Conservation (phyloP, 2,329 filamentous ascomycete species). For the Verticillium isaacii region DNA sequence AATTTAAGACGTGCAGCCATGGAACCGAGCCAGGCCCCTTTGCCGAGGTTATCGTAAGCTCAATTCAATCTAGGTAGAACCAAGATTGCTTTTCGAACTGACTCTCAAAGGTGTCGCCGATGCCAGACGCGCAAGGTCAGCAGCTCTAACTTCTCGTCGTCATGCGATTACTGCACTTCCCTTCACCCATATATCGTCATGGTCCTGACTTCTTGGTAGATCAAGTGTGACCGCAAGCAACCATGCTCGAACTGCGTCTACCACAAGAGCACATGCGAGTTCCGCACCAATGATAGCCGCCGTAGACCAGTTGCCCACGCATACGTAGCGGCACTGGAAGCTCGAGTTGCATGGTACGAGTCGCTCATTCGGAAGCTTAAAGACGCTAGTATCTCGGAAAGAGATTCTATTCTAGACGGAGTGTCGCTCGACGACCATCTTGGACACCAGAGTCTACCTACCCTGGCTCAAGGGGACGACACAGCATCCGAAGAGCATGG, state of each 20-base stretch:
- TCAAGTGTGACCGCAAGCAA: slow-evolving; percentile 13
- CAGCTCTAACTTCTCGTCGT: neutral
- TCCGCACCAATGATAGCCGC: slow-evolving; percentile 11
- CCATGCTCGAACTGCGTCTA: slow-evolving; percentile 12
- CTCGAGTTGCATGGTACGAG: slow-evolving; percentile 19
- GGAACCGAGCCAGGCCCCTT: too few species aligned
- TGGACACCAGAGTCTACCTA: neutral
- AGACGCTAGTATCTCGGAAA: slow-evolving; percentile 20
- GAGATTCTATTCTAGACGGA: slow-evolving; percentile 25
- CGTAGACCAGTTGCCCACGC: slow-evolving; percentile 15
- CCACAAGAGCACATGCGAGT: slow-evolving; percentile 11
- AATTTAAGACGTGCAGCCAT: too few species aligned
- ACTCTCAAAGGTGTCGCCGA: too few species aligned
- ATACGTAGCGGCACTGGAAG: slow-evolving; percentile 20
- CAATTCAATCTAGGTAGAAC: too few species aligned
- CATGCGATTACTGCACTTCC: too few species aligned
- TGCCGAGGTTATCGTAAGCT: too few species aligned
- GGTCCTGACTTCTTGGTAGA: slow-evolving; percentile 3
- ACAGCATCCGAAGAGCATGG: slow-evolving; percentile 1
- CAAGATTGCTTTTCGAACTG: too few species aligned
- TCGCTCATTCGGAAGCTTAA: slow-evolving; percentile 20
- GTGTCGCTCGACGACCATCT: slow-evolving; percentile 22
- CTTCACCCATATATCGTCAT: too few species aligned
- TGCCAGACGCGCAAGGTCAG: too few species aligned
- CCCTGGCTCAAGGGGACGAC: neutral